Conservation (phyloP, 352 stramenopile genomes). For the Phytophthora fragariae region DNA sequence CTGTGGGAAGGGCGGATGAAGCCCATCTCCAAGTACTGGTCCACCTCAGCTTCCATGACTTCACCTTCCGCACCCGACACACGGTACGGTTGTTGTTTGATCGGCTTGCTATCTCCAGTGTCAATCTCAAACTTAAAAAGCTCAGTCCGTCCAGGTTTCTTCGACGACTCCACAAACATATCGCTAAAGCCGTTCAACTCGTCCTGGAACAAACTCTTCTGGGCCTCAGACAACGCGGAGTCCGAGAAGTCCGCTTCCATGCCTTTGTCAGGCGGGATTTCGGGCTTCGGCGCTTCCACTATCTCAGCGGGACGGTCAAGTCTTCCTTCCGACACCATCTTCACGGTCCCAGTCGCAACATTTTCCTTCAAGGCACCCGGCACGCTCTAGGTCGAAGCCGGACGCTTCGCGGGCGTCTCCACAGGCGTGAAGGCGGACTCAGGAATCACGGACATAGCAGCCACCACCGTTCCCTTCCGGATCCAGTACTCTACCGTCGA, state of each 20-base stretch:
- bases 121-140: conserved; percentile 19
- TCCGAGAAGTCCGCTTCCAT: background rate
- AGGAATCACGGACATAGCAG: background rate
- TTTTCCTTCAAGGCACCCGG: too few species aligned
- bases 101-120: background rate
- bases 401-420: too few species aligned
- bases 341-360: too few species aligned
- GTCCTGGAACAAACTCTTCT: background rate
- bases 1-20: too few species aligned
- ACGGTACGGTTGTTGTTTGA: conserved; percentile 17
- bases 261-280: background rate
- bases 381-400: too few species aligned
- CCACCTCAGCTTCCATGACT: conserved; percentile 11
- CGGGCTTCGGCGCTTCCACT: background rate
- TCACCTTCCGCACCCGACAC: conserved; percentile 9
- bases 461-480: background rate
- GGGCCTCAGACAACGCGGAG: background rate
- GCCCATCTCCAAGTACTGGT: conserved; percentile 7
- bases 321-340: background rate
- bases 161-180: conserved; percentile 9
- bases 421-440: background rate
- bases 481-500: background rate
- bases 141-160: conserved; percentile 7
- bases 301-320: background rate
- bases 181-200: background rate